Percentiles rank a stretch among this genome's conserved stretches.
phyloP scores from a whole-genome alignment of 148 eudicot species.

The Fagopyrum tataricum region DNA sequence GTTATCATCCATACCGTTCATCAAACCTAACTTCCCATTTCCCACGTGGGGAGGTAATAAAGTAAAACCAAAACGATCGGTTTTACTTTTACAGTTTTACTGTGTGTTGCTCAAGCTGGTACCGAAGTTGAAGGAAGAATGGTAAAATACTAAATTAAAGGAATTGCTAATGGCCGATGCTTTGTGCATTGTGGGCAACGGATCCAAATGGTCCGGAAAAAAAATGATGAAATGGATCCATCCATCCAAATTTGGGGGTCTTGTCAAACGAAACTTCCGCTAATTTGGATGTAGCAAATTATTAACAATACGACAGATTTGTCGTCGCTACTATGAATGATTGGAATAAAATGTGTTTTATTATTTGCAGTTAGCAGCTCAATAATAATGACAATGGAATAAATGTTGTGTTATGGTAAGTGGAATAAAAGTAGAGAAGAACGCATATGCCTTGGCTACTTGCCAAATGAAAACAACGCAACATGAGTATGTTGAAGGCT shows the following conservation, averaged over 20 bases:
- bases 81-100: no score
- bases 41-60: not conserved
- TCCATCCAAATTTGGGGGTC: slow-evolving; percentile 1
- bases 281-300: not conserved
- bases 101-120: no score
- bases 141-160: no score
- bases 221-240: not conserved
- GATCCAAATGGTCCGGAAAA: no score
- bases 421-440: not conserved
- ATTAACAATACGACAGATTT: not conserved
- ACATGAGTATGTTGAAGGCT: not conserved
- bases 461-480: not conserved
- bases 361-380: not conserved
- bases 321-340: not conserved
- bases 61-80: no score
- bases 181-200: not conserved
- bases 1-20: not conserved
- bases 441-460: not conserved
- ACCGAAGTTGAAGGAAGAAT: no score
- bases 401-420: not conserved
- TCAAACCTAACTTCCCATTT: not conserved
- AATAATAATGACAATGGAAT: no score
- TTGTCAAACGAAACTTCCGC: not conserved
- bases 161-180: not conserved
- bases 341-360: no score